Evolutionary conservation across 2,329 filamentous ascomycete genomes (phyloP).

Genomic region (Fonsecaea nubica): DNA sequence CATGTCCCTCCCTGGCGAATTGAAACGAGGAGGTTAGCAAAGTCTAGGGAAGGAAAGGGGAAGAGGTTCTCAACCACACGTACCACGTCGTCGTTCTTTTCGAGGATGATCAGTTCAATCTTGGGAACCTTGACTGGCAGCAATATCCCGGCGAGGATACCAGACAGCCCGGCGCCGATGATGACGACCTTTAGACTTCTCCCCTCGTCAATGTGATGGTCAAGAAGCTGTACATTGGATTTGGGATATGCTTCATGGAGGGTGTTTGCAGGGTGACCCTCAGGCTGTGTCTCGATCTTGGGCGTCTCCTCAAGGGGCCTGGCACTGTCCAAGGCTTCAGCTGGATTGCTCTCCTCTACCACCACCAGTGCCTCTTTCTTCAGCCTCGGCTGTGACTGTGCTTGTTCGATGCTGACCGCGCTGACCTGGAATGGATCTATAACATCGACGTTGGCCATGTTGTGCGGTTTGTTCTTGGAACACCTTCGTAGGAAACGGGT

Average conservation of each 20-base stretch:
- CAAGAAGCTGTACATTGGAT: slow-evolving; percentile 38
- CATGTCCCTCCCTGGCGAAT: slow-evolving; percentile 43
- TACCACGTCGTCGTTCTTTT: slow-evolving; percentile 38
- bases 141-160: slow-evolving; percentile 49
- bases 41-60: neutral
- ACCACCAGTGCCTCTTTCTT: slow-evolving; percentile 7
- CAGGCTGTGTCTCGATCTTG: neutral
- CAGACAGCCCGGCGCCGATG: slow-evolving; percentile 50
- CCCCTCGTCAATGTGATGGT: slow-evolving; percentile 45
- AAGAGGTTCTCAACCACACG: neutral
- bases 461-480: neutral
- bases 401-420: slow-evolving; percentile 1
- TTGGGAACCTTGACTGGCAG: slow-evolving; percentile 49
- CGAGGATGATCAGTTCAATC: slow-evolving; percentile 33
- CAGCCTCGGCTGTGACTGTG: neutral
- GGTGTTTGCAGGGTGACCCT: slow-evolving; percentile 9
- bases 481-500: neutral
- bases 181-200: slow-evolving; percentile 46
- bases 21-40: neutral
- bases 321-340: neutral
- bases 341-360: neutral
- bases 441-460: slow-evolving; percentile 10
- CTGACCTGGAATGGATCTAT: slow-evolving; percentile 9
- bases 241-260: slow-evolving; percentile 18
- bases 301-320: neutral